These are phyloP conservation scores for Gelatoporia subvermispora DNA, from an alignment of 768 basidiomycete species.

Conservation along the genomic window DNA sequence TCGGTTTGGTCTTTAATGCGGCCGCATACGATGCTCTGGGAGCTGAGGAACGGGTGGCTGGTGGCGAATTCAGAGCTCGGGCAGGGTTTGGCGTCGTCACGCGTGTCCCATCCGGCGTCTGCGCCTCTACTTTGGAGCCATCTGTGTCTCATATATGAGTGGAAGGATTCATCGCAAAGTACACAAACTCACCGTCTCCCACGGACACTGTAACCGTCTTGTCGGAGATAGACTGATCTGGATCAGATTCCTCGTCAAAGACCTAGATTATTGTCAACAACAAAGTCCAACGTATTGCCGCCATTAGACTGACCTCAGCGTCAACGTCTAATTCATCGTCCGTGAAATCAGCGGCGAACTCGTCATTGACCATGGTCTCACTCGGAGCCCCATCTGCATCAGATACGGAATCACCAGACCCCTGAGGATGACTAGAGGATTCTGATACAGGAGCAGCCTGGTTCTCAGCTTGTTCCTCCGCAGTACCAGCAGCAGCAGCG, in stretches of 20 bases:
- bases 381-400: constrained; percentile 42
- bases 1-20: constrained; percentile 87
- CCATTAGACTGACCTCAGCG: constrained; percentile 46
- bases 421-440: constrained; percentile 13
- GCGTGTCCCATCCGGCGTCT: constrained; percentile 94
- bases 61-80: constrained; percentile 34
- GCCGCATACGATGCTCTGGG: constrained; percentile 81
- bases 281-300: neutral
- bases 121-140: constrained; percentile 90
- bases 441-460: constrained; percentile 1
- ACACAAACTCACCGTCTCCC: constrained; percentile 55
- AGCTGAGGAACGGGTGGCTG: constrained; percentile 27
- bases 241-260: constrained; percentile 83
- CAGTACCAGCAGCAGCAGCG: constrained; percentile 12
- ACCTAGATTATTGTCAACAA: constrained; percentile 37
- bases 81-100: constrained; percentile 78
- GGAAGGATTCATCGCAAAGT: neutral
- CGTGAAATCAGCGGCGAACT: constrained; percentile 68
- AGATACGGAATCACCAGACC: constrained; percentile 20
- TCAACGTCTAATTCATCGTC: constrained; percentile 84
- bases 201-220: constrained; percentile 85
- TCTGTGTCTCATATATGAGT: constrained; percentile 38
- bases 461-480: constrained; percentile 10
- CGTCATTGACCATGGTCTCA: constrained; percentile 53
- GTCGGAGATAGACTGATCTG: constrained; percentile 63